Percentiles rank a stretch among this genome's conserved stretches.
Conservation (phyloP, 2,329 filamentous ascomycete genomes). For the Penicillium sp. region DNA sequence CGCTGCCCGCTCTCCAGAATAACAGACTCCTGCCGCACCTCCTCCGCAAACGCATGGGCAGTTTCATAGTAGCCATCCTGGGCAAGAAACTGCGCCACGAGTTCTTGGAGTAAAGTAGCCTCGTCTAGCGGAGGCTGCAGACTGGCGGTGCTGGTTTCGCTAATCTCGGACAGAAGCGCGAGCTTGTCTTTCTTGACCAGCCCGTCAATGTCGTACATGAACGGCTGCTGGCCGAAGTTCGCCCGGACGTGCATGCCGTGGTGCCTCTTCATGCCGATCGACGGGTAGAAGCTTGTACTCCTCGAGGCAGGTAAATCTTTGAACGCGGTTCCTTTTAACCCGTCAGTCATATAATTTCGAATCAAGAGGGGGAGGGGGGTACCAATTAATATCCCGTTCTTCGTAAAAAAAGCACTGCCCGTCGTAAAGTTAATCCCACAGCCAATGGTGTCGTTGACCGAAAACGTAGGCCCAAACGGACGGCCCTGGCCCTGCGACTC, state of each 20-base stretch:
- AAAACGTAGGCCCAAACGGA: conserved; percentile 58
- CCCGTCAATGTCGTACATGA: conserved; percentile 86
- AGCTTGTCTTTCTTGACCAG: conserved; percentile 68
- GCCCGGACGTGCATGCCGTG: conserved; percentile 55
- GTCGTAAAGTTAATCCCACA: conserved; percentile 64
- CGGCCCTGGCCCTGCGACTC: conserved; percentile 53
- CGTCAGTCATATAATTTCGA: not conserved
- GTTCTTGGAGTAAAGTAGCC: conserved; percentile 72
- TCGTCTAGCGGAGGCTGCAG: conserved; percentile 66
- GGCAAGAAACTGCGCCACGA: conserved; percentile 83
- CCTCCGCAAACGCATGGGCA: conserved; percentile 78
- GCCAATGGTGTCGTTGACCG: conserved; percentile 57
- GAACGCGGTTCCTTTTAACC: conserved; percentile 53
- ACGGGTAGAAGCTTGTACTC: conserved; percentile 48
- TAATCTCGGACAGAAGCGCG: conserved; percentile 61
- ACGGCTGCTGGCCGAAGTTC: conserved; percentile 68
- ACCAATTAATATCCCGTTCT: conserved; percentile 59
- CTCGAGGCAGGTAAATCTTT: conserved; percentile 33
- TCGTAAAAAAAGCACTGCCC: conserved; percentile 61
- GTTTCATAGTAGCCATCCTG: conserved; percentile 96
- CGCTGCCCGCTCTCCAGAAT: conserved; percentile 60
- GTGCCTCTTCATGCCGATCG: conserved; percentile 62
- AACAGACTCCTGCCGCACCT: conserved; percentile 69
- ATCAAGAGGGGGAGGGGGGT: conserved; percentile 18
- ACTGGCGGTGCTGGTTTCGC: conserved; percentile 52